A percentile compares a stretch with the other conserved stretches of the same genome.
Evolutionary conservation across 208 protist species (phyloP).

Genomic region (Trypanosoma vivax): DNA sequence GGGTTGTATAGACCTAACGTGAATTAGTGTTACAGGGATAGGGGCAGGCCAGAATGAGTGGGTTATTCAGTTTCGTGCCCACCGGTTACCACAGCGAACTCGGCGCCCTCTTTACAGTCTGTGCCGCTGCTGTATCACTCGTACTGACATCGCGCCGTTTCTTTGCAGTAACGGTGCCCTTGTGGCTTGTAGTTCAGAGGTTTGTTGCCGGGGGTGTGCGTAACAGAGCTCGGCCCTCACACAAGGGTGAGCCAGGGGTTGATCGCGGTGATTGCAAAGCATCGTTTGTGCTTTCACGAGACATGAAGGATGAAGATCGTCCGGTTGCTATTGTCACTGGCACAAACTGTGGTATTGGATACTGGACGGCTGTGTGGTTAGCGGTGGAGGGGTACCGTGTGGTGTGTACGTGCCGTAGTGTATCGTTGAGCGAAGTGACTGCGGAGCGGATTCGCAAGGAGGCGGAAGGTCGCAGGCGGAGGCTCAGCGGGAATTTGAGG

Average conservation of each 20-base stretch:
- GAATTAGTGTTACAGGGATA: no score
- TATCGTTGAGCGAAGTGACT: conserved; percentile 41
- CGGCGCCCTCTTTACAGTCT: conserved; percentile 22
- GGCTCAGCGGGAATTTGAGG: conserved; percentile 8
- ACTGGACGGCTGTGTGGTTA: conserved; percentile 68
- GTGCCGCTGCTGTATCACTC: conserved; percentile 21
- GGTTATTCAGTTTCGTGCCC: not conserved
- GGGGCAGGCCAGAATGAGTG: not conserved
- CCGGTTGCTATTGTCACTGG: conserved; percentile 86
- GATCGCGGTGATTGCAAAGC: not conserved
- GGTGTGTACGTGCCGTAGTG: conserved; percentile 70
- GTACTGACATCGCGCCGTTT: conserved; percentile 16
- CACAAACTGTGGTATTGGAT: conserved; percentile 88
- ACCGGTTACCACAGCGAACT: conserved; percentile 68
- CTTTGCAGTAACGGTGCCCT: conserved; percentile 17
- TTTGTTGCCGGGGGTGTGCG: conserved; percentile 40
- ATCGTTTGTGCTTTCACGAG: conserved; percentile 34
- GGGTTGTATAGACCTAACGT: no score
- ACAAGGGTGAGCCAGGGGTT: not conserved
- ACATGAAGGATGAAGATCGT: conserved; percentile 44
- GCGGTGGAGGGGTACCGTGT: conserved; percentile 73
- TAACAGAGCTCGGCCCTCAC: conserved; percentile 32
- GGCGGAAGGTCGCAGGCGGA: conserved; percentile 25
- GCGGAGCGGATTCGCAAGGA: conserved; percentile 34
- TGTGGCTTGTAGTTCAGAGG: conserved; percentile 39